Conservation (phyloP, 176 grass and related monocot species). For the Puya raimondii region DNA sequence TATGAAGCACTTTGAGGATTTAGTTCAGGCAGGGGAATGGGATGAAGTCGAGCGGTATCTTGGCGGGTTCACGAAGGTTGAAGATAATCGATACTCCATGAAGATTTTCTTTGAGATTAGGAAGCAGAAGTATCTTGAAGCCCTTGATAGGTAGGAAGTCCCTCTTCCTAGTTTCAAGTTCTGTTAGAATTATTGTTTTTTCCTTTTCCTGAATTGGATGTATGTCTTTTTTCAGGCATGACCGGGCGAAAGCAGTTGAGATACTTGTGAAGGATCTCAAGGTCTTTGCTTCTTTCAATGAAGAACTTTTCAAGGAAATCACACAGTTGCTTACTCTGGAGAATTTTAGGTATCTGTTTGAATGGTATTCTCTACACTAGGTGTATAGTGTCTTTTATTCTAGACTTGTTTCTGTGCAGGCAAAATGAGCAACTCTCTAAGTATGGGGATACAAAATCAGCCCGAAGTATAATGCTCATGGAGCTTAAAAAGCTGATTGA, state of each 20-base stretch:
- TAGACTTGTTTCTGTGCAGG: conserved; percentile 38
- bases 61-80: conserved; percentile 97
- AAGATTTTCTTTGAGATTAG: conserved; percentile 99
- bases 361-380: conserved; percentile 17
- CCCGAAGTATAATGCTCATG: conserved; percentile 96
- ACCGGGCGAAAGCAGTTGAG: conserved; percentile 89
- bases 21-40: conserved; percentile 95
- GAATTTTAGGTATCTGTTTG: conserved; percentile 69
- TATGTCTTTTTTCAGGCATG: conserved; percentile 52
- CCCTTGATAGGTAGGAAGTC: conserved; percentile 70
- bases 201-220: conserved; percentile 15
- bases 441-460: conserved; percentile 99
- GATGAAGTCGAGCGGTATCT: conserved; percentile 99
- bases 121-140: conserved; percentile 99
- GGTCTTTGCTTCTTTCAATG: conserved; percentile 98
- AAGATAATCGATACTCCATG: conserved; percentile 99
- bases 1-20: conserved; percentile 99
- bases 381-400: not conserved
- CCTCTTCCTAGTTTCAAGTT: not conserved
- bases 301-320: conserved; percentile 99
- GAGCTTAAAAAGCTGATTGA: conserved; percentile 98
- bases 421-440: conserved; percentile 99
- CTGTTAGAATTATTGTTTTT: not conserved
- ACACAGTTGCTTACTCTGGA: conserved; percentile 94
- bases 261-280: conserved; percentile 99